Evolutionary conservation across 1,284 basidiomycete species (phyloP), one percentile per base, ranked within the genome.

Genomic region (Microstroma glucosiphilum): DNA sequence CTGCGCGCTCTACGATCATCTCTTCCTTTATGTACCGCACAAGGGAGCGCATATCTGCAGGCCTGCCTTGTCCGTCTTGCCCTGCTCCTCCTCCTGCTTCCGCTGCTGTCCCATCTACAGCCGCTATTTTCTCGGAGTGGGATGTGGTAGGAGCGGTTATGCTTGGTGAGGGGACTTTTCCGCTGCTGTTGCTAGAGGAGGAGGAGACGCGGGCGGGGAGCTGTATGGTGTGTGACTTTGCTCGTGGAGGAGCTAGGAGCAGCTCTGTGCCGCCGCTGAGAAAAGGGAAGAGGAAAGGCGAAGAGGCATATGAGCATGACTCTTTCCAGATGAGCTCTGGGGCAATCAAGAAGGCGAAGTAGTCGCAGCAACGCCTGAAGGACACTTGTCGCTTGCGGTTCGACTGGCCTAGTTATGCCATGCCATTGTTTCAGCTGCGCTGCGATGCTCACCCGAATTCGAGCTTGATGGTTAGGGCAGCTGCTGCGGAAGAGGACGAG

Each of bases 1-100:
- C 92, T 48, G 86, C 86, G 17, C 94, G 83, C 76, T 94, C 92
- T 67, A 85, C 88, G 70, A 97, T 83, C 60, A 93, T 79, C 71
- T 89, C 86, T 63, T 88, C 85, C 65, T 87, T 85, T 69, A 98
- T 85, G 81, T 89, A 87, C 61, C 85, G 83, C 49, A 97, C 88
- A 48, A 97, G 83, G 77, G 87, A 89, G 1, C 85, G 81, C 67
- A 96, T 82, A 72, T 91, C 87, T 17, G 84, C 82, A 8, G 84
- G 82, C 62, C 43, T 17, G 43, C 48, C 37, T 66, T 61, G 46
- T 19, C 51, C 12, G 59, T 37, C 30, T 37, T 9, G 30, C 30
- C 9, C 30, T 37, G 30, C 30, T 37, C 9, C 30, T 4, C 30
- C 9, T 9, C 4, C 30, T 37, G 30, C 30, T 37, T 37, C n/a